These are phyloP conservation scores for Fraxinus angustifolia DNA, from an alignment of 305 asterid genomes.

Conservation along the genomic window DNA sequence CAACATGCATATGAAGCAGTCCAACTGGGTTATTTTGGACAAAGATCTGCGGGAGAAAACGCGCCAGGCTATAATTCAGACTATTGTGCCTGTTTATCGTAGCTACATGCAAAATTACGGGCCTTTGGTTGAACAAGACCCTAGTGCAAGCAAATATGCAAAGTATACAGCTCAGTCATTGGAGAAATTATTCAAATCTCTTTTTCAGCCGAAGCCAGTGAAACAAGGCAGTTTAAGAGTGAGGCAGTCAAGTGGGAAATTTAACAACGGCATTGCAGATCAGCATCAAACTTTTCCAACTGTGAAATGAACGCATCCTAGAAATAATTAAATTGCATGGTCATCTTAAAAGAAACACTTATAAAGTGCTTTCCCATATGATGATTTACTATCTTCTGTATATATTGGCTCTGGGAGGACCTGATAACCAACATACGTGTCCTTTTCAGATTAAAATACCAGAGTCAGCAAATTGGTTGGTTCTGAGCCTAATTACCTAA, in stretches of 20 bases:
- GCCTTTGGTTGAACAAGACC: constrained; percentile 81
- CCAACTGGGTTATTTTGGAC: constrained; percentile 56
- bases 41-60: constrained; percentile 63
- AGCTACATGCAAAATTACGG: constrained; percentile 96
- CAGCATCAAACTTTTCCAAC: constrained; percentile 34
- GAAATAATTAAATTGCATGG: background rate
- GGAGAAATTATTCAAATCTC: constrained; percentile 67
- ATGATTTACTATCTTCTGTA: constrained; percentile 22
- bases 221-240: constrained; percentile 43
- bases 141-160: constrained; percentile 45
- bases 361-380: background rate
- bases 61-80: constrained; percentile 53
- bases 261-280: constrained; percentile 29
- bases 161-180: constrained; percentile 68
- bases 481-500: background rate
- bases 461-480: background rate
- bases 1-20: constrained; percentile 65
- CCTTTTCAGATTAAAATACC: constrained; percentile 13
- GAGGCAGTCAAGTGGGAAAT: constrained; percentile 39
- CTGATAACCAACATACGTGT: background rate
- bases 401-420: constrained; percentile 15
- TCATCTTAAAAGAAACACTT: background rate
- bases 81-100: constrained; percentile 85
- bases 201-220: constrained; percentile 50
- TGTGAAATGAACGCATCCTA: constrained; percentile 22